Evolutionary conservation across 2,329 filamentous ascomycete genomes (phyloP).

Genomic region (Myriosclerotinia scirpicola): DNA sequence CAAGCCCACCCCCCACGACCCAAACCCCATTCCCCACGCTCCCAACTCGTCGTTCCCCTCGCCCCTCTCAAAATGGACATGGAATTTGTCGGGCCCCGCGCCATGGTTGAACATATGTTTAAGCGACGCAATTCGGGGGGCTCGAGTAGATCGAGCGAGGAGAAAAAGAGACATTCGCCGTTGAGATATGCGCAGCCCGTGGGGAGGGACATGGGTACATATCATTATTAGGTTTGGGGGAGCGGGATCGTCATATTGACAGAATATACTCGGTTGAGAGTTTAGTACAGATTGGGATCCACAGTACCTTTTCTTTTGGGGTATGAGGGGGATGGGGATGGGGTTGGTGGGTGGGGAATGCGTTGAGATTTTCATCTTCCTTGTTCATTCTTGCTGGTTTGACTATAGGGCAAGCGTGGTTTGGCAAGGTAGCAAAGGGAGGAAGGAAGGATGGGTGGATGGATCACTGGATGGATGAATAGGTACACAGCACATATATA

Average conservation of each 20-base stretch:
- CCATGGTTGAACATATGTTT: slow-evolving; percentile 64
- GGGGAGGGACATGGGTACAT: not conserved
- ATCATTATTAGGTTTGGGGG: not conserved
- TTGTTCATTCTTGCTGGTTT: too few species aligned
- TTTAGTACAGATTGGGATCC: not conserved
- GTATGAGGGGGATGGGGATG: not conserved
- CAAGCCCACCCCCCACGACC: slow-evolving; percentile 44
- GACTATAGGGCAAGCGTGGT: not conserved
- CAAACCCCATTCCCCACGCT: slow-evolving; percentile 76
- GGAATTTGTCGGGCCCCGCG: slow-evolving; percentile 62
- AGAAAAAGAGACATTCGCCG: slow-evolving; percentile 26
- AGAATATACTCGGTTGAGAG: not conserved
- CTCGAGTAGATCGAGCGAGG: slow-evolving; percentile 30
- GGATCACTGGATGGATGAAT: not conserved
- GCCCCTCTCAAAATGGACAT: slow-evolving; percentile 52
- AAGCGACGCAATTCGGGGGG: slow-evolving; percentile 46
- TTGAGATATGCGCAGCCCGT: slow-evolving; percentile 26
- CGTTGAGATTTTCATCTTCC: too few species aligned
- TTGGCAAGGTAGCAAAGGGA: not conserved
- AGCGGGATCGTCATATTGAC: not conserved
- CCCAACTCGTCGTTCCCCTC: slow-evolving; percentile 47
- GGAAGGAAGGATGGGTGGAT: too few species aligned
- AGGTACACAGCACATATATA: slow-evolving; percentile 5
- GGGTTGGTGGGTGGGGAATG: too few species aligned
- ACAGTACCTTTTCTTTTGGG: not conserved